Conservation (phyloP, 176 grass and related monocot species). For the Aechmea fasciata region DNA sequence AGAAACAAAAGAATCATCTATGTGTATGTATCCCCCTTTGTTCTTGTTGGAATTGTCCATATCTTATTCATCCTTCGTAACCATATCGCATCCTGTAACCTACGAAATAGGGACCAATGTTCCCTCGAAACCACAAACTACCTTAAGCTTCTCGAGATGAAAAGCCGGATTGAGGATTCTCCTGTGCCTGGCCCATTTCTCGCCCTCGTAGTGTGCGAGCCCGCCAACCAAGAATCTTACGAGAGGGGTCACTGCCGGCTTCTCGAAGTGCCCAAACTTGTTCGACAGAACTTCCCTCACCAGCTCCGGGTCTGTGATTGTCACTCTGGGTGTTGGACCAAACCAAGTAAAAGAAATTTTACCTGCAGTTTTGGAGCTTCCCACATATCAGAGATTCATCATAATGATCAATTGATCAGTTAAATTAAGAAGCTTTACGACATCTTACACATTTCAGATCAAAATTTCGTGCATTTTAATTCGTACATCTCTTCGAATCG, state of each 20-base stretch:
- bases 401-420: neutral
- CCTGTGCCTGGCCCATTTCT: constrained; percentile 58
- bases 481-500: no score
- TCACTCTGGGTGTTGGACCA: constrained; percentile 30
- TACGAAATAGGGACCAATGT: neutral
- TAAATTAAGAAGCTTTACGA: neutral
- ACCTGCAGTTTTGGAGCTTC: constrained; percentile 21
- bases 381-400: neutral
- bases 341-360: constrained; percentile 43
- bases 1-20: no score
- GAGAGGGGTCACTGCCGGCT: neutral
- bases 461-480: neutral
- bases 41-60: neutral
- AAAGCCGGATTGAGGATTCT: constrained; percentile 66
- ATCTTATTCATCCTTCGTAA: neutral
- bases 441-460: neutral
- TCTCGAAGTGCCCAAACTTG: constrained; percentile 36
- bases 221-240: constrained; percentile 10
- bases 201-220: constrained; percentile 25
- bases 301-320: constrained; percentile 32
- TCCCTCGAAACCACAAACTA: constrained; percentile 1
- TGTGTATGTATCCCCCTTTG: no score
- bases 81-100: no score
- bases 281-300: constrained; percentile 27
- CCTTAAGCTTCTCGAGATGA: constrained; percentile 54